These are phyloP conservation scores for Mangifera indica DNA, from an alignment of 345 rosid genomes.

Conservation along the genomic window DNA sequence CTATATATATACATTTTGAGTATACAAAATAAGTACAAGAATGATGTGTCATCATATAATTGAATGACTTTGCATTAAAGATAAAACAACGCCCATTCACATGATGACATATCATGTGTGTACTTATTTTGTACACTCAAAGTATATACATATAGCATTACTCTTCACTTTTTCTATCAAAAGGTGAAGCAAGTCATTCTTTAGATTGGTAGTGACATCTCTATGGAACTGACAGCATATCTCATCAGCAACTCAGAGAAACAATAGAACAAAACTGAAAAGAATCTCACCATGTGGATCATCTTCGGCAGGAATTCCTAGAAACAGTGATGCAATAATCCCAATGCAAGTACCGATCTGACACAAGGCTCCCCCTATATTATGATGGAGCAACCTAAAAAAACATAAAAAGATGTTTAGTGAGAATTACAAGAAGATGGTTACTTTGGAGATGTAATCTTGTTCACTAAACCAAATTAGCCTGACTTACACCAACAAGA, in stretches of 20 bases:
- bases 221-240: neutral
- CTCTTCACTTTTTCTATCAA: conserved; percentile 7
- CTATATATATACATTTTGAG: too few species aligned
- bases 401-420: neutral
- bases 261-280: conserved; percentile 9
- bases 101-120: too few species aligned
- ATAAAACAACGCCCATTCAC: too few species aligned
- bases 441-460: conserved; percentile 7
- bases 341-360: conserved; percentile 77
- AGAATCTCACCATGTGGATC: conserved; percentile 73
- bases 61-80: too few species aligned
- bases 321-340: conserved; percentile 53
- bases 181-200: conserved; percentile 36
- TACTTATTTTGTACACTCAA: too few species aligned
- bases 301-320: conserved; percentile 59
- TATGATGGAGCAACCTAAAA: conserved; percentile 73
- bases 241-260: conserved; percentile 9
- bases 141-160: too few species aligned
- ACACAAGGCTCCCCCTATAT: conserved; percentile 66
- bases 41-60: too few species aligned
- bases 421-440: conserved; percentile 2
- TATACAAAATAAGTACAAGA: too few species aligned
- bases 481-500: neutral
- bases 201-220: conserved; percentile 17
- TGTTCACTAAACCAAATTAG: neutral